A percentile compares a stretch with the other conserved stretches of the same genome.
These are phyloP conservation scores for Gremmenia infestans DNA, from an alignment of 2,329 filamentous ascomycete species.

Conservation along the genomic window DNA sequence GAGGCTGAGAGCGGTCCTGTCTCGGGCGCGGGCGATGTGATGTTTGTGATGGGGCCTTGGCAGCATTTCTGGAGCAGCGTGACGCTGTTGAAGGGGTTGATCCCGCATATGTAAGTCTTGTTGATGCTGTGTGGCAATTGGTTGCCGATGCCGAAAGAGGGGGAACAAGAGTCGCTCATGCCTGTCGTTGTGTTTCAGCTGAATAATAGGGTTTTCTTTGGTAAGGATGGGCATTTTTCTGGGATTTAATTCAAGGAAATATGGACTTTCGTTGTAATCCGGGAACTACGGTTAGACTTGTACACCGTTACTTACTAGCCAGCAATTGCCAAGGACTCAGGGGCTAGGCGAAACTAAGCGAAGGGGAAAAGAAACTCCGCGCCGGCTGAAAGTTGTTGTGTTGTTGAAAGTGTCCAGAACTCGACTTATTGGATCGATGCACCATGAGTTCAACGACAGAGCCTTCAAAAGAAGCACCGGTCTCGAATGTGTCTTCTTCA, in stretches of 20 bases:
- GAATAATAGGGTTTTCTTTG: background rate
- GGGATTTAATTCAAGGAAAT: too few relatives aligned
- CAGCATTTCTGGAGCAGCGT: background rate
- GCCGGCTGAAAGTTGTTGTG: background rate
- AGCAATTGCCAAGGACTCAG: background rate
- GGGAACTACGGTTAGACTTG: too few relatives aligned
- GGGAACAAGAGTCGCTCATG: background rate
- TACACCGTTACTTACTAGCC: background rate
- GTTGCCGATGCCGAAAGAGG: background rate
- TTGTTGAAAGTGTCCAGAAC: background rate
- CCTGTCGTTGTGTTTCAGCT: too few relatives aligned
- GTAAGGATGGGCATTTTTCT: too few relatives aligned
- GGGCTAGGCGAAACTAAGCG: background rate
- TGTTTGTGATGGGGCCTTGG: background rate
- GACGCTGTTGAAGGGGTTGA: background rate
- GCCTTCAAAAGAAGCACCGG: background rate
- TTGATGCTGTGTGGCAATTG: background rate
- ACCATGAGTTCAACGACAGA: background rate
- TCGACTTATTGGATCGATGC: background rate
- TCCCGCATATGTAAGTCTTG: background rate
- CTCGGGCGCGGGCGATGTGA: background rate
- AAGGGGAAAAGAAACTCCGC: background rate
- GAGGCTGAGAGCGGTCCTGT: background rate
- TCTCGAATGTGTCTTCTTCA: slow-evolving; percentile 9
- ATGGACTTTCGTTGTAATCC: too few relatives aligned